A percentile compares a stretch with the other conserved stretches of the same genome.
These are phyloP conservation scores for Boletus nobilissimus DNA, from an alignment of 1,284 basidiomycete genomes.

Conservation along the genomic window DNA sequence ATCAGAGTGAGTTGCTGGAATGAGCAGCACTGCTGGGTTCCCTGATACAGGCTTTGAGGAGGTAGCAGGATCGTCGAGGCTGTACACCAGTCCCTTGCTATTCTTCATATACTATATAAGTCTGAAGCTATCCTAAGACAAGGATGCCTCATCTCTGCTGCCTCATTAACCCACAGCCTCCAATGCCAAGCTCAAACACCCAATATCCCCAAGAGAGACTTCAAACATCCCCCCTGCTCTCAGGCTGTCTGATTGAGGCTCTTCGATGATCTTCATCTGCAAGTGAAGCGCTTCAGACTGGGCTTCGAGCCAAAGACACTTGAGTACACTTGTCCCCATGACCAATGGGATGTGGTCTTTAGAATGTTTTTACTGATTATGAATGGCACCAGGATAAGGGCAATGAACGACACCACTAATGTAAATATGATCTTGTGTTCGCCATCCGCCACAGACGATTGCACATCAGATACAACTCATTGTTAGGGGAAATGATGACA, in stretches of 20 bases:
- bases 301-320: slow-evolving; percentile 8
- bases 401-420: neutral
- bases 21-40: slow-evolving; percentile 10
- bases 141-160: no score
- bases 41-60: neutral
- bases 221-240: no score
- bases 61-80: no score
- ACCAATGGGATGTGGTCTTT: neutral
- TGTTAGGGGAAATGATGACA: neutral
- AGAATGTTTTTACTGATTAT: neutral
- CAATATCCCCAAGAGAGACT: slow-evolving; percentile 84
- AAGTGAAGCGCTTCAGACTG: neutral
- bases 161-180: no score
- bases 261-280: neutral
- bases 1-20: slow-evolving; percentile 40
- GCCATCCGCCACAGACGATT: neutral
- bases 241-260: neutral
- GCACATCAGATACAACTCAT: neutral
- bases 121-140: no score
- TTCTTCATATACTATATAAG: no score
- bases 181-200: no score
- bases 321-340: slow-evolving; percentile 3
- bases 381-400: neutral
- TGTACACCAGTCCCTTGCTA: no score
- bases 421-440: neutral